Conservation (phyloP, 1,139 yeast species). For the Hemisphaericaspora xylofermentans region DNA sequence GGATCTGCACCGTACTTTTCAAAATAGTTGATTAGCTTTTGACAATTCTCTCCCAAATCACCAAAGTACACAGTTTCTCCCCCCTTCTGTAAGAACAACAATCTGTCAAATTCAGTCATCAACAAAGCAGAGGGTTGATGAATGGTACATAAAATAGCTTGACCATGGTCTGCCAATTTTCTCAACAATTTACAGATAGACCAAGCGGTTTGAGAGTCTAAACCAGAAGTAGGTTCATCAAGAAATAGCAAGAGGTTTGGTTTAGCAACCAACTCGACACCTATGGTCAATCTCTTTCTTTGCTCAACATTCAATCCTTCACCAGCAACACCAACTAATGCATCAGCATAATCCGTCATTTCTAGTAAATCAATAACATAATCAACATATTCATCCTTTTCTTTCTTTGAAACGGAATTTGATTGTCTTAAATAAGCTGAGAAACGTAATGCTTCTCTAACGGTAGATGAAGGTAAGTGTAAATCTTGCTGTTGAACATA, state of each 20-base stretch:
- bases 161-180: constrained; percentile 43
- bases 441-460: constrained; percentile 37
- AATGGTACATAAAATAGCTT: constrained; percentile 44
- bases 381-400: constrained; percentile 37
- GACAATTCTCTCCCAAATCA: constrained; percentile 56
- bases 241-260: constrained; percentile 37
- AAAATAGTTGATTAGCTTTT: constrained; percentile 51
- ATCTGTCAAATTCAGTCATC: constrained; percentile 35
- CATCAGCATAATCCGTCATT: constrained; percentile 30
- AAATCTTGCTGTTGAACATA: constrained; percentile 44
- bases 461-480: constrained; percentile 37
- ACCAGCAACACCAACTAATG: constrained; percentile 42
- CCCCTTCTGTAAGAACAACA: constrained; percentile 39
- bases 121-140: constrained; percentile 45
- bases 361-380: constrained; percentile 34
- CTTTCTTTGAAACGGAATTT: constrained; percentile 23
- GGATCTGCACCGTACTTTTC: constrained; percentile 51
- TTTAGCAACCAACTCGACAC: constrained; percentile 41
- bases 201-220: constrained; percentile 47
- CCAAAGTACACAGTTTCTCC: constrained; percentile 70
- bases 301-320: constrained; percentile 44
- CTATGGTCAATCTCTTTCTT: constrained; percentile 38
- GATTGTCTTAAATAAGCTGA: constrained; percentile 41
- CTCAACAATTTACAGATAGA: constrained; percentile 43
- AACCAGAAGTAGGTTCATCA: constrained; percentile 43